phyloP scores from a whole-genome alignment of 768 basidiomycete species.

The Pleurotus pulmonarius region DNA sequence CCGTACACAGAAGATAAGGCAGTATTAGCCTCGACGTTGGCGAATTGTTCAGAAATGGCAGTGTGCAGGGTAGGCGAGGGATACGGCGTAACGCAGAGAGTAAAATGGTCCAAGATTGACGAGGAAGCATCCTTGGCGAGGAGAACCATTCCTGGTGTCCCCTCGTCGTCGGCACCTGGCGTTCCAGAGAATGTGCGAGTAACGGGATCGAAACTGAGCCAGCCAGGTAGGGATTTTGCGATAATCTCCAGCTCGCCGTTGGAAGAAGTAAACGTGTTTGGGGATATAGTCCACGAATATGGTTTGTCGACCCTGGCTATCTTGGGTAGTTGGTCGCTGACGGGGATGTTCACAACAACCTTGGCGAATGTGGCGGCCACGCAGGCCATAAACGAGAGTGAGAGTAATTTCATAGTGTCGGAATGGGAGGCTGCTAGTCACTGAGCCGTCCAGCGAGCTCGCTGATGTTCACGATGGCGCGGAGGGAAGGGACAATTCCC shows the following conservation, averaged over 20 bases:
- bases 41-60: slow-evolving; percentile 59
- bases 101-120: slow-evolving; percentile 48
- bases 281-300: slow-evolving; percentile 70
- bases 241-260: slow-evolving; percentile 45
- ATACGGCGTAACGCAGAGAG: slow-evolving; percentile 52
- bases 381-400: slow-evolving; percentile 45
- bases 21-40: slow-evolving; percentile 39
- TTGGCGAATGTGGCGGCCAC: slow-evolving; percentile 31
- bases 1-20: slow-evolving; percentile 77
- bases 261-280: slow-evolving; percentile 57
- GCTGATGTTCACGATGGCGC: slow-evolving; percentile 13
- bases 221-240: slow-evolving; percentile 58
- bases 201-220: slow-evolving; percentile 70
- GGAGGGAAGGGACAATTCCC: slow-evolving; percentile 11
- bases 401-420: slow-evolving; percentile 63
- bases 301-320: slow-evolving; percentile 65
- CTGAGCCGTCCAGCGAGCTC: slow-evolving; percentile 60
- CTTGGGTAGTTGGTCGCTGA: slow-evolving; percentile 71
- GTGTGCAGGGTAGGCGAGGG: slow-evolving; percentile 51
- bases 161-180: slow-evolving; percentile 61
- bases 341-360: slow-evolving; percentile 52
- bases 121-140: slow-evolving; percentile 55
- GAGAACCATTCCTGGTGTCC: slow-evolving; percentile 56
- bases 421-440: slow-evolving; percentile 39
- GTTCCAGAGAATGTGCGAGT: slow-evolving; percentile 65